Evolutionary conservation across 1,139 yeast genomes (phyloP), one percentile per base, ranked within the genome.

Genomic region (Blastobotrys ciferrii): DNA sequence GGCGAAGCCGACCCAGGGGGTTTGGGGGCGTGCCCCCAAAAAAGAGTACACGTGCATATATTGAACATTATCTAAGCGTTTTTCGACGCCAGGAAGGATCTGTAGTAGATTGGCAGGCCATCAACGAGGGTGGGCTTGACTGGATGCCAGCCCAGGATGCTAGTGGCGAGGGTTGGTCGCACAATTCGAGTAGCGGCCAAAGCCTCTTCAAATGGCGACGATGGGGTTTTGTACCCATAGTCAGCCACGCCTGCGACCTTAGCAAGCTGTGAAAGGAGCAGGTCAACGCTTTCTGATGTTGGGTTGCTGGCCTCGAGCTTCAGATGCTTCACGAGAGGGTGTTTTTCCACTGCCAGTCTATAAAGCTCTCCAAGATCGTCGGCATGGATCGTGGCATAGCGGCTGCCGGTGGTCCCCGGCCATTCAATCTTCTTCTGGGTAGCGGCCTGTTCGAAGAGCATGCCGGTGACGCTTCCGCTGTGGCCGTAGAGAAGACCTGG

Each of bases 31-130:
- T n/a, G n/a, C n/a, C n/a, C n/a, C n/a, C n/a, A n/a, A n/a, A n/a
- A n/a, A n/a, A n/a, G n/a, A n/a, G n/a, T n/a, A n/a, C n/a, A n/a
- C n/a, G n/a, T n/a, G n/a, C n/a, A n/a, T n/a, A n/a, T n/a, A n/a
- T n/a, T n/a, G n/a, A n/a, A n/a, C 28, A 23, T 23, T 23, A 53
- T 62, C 91, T 32, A 32, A 61, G 32, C 17, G 35, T 30, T 14
- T 17, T 38, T 17, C 17, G 17, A 4, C 12, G 45, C 45, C 9
- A 42, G 18, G 14, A 15, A 42, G 2, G 45, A 15, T 7, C 39
- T 7, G 32, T 42, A 42, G 20, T 42, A 42, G 14, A n/a, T 17
- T 4, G 45, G 45, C 13, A 42, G 28, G 2, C 45, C 45, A 15
- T 42, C 45, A 20, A 23, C 32, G 4, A 42, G 45, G 6, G 32